A percentile compares a stretch with the other conserved stretches of the same genome.
phyloP scores from a whole-genome alignment of 495 filamentous ascomycete species.

The Tricharina praecox region DNA sequence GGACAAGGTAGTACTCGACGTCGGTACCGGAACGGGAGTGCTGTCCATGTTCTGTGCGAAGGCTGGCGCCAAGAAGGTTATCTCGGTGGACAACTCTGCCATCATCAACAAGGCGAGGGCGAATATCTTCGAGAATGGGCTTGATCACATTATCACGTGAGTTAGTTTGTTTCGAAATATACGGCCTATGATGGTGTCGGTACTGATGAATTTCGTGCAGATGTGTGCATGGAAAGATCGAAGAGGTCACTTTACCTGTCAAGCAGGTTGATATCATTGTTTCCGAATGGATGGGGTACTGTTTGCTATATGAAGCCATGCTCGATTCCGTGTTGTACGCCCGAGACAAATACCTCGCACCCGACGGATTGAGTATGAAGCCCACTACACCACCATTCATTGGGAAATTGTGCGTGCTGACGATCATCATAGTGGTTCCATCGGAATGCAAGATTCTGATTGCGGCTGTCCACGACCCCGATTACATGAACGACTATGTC shows the following conservation, averaged over 20 bases:
- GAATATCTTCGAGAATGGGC: conserved; percentile 65
- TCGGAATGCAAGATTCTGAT: conserved; percentile 22
- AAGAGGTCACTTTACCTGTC: conserved; percentile 67
- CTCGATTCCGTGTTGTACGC: conserved; percentile 84
- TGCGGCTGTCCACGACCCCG: conserved; percentile 26
- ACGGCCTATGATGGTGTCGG: no score
- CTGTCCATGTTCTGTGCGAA: conserved; percentile 87
- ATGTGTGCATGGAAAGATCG: conserved; percentile 61
- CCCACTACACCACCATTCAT: background rate
- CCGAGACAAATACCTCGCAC: conserved; percentile 63
- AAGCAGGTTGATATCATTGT: conserved; percentile 84
- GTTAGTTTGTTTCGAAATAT: no score
- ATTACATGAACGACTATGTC: conserved; percentile 35
- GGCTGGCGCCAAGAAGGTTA: conserved; percentile 77
- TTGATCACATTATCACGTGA: conserved; percentile 62
- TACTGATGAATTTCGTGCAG: background rate
- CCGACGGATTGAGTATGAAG: conserved; percentile 50
- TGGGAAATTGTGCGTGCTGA: background rate
- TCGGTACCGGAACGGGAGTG: conserved; percentile 85
- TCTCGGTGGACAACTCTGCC: conserved; percentile 83
- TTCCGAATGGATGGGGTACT: conserved; percentile 97
- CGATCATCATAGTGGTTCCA: conserved; percentile 10
- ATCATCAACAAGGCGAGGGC: conserved; percentile 79
- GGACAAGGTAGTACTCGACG: conserved; percentile 71
- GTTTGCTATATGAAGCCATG: conserved; percentile 86